Conservation (phyloP, 345 rosid species). For the Boechera stricta region DNA sequence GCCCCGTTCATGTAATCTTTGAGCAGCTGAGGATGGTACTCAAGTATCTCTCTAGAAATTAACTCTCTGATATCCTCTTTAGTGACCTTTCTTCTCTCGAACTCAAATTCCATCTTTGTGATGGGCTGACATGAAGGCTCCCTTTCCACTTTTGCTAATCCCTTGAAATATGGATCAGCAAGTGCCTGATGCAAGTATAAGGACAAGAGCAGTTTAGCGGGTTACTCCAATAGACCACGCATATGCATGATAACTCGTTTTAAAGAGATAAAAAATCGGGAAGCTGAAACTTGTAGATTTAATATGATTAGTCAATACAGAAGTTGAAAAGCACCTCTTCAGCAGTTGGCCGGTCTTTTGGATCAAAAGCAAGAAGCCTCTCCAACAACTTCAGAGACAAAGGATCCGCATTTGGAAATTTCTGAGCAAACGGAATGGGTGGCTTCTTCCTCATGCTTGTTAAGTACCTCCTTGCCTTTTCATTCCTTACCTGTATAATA, state of each 20-base stretch:
- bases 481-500: constrained; percentile 76
- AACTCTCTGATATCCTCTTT: constrained; percentile 91
- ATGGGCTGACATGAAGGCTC: constrained; percentile 96
- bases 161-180: constrained; percentile 90
- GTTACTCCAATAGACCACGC: neutral
- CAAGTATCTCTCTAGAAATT: constrained; percentile 83
- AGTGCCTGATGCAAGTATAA: constrained; percentile 62
- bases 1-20: constrained; percentile 86
- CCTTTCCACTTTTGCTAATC: constrained; percentile 86
- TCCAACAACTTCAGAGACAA: constrained; percentile 70
- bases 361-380: constrained; percentile 90
- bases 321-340: constrained; percentile 64
- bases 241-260: neutral
- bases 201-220: constrained; percentile 1
- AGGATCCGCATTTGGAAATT: constrained; percentile 88
- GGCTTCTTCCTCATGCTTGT: constrained; percentile 95
- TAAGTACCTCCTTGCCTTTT: constrained; percentile 90
- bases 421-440: constrained; percentile 70
- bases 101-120: constrained; percentile 96
- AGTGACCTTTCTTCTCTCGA: constrained; percentile 90
- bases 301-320: constrained; percentile 5
- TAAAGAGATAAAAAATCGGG: neutral
- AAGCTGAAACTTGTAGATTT: neutral
- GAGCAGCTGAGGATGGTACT: constrained; percentile 93
- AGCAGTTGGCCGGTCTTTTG: constrained; percentile 90